Conservation (phyloP, 805 yeast species). For the Kodamaea nitidulidarum region DNA sequence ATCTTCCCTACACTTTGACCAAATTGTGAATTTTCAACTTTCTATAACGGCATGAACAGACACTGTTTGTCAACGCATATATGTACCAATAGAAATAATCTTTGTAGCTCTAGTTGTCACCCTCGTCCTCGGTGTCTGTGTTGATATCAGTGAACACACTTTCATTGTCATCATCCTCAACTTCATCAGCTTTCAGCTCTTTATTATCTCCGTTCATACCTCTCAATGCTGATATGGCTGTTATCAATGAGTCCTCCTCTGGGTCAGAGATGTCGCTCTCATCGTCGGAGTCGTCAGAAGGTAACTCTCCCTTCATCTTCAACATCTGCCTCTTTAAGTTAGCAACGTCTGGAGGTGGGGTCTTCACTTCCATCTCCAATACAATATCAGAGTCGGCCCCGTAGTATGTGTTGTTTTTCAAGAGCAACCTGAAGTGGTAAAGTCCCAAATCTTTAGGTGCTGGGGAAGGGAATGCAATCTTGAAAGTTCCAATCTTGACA, state of each 20-base stretch:
- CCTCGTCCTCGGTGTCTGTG: slow-evolving; percentile 44
- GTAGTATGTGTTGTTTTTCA: slow-evolving; percentile 74
- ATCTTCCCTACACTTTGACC: too few species aligned
- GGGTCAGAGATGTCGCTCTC: slow-evolving; percentile 62
- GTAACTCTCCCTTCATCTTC: slow-evolving; percentile 23
- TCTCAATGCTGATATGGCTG: slow-evolving; percentile 65
- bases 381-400: slow-evolving; percentile 78
- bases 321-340: slow-evolving; percentile 10
- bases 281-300: slow-evolving; percentile 34
- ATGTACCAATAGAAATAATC: neutral
- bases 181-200: slow-evolving; percentile 31
- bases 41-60: too few species aligned
- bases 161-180: slow-evolving; percentile 38
- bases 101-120: slow-evolving; percentile 15
- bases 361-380: slow-evolving; percentile 63
- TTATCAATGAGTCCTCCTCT: slow-evolving; percentile 71
- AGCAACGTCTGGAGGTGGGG: slow-evolving; percentile 38
- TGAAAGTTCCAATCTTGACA: slow-evolving; percentile 64
- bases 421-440: slow-evolving; percentile 62
- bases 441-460: slow-evolving; percentile 72
- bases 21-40: too few species aligned
- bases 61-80: too few species aligned
- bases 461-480: slow-evolving; percentile 67
- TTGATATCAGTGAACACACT: slow-evolving; percentile 43
- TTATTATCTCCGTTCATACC: slow-evolving; percentile 37